These are phyloP conservation scores for Penicillium steckii DNA, from an alignment of 495 filamentous ascomycete genomes.

Conservation along the genomic window DNA sequence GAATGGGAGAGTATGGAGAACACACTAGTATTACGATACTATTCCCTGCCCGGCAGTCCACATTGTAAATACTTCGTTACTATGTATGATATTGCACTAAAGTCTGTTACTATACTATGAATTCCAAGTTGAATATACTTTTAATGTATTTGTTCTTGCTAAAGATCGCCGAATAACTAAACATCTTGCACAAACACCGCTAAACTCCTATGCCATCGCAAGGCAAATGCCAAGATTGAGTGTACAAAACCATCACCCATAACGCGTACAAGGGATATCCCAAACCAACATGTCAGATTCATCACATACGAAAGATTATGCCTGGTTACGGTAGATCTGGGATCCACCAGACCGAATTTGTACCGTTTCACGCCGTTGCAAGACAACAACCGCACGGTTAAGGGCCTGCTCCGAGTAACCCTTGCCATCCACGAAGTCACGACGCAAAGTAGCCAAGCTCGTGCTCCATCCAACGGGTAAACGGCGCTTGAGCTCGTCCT, in stretches of 20 bases:
- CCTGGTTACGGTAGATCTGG: slow-evolving; percentile 79
- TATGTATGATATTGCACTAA: too few species aligned
- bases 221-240: slow-evolving; percentile 16
- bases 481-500: slow-evolving; percentile 84
- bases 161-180: too few species aligned
- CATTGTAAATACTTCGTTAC: too few species aligned
- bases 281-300: slow-evolving; percentile 24
- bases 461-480: slow-evolving; percentile 96
- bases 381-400: slow-evolving; percentile 76
- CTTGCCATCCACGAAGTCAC: slow-evolving; percentile 86
- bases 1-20: too few species aligned
- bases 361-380: slow-evolving; percentile 86
- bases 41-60: too few species aligned
- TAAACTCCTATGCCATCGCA: slow-evolving; percentile 18
- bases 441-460: slow-evolving; percentile 76
- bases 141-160: too few species aligned
- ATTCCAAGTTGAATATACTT: too few species aligned
- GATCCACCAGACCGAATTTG: slow-evolving; percentile 87
- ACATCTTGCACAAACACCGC: slow-evolving; percentile 22
- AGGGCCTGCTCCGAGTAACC: slow-evolving; percentile 86
- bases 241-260: slow-evolving; percentile 20
- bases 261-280: slow-evolving; percentile 24
- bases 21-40: too few species aligned
- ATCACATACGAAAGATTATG: slow-evolving; percentile 36
- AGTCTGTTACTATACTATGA: too few species aligned